Evolutionary conservation across 352 stramenopile genomes (phyloP), one percentile per base, ranked within the genome.

Genomic region (Phytophthora macrochlamydospora): DNA sequence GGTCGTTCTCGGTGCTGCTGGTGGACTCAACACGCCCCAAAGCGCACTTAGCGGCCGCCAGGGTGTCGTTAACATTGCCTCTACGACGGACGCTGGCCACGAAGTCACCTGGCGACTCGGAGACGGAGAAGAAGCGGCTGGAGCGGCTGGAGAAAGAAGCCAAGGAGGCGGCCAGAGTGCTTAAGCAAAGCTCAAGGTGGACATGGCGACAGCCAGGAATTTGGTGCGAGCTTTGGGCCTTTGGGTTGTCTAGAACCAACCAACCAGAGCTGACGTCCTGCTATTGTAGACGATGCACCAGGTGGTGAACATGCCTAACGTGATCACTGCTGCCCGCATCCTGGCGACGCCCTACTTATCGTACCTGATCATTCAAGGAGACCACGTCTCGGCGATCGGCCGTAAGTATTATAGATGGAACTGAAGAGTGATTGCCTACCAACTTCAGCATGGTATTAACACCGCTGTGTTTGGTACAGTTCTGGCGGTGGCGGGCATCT

Each of bases 241-340:
- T 6, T 40, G 6, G 35, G 35, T 40, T 40, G 35, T 11, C 35
- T 40, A 43, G 29, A 12, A 56, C 35, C 56, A 30, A 37, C n/a
- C 62, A 24, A 0, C 0, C 18, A 35, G 32, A 11, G 53, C 43
- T 59, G 32, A 35, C 14, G 62, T 59, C n/a, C 4, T 29, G 30
- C 9, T 52, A 12, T 55, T 28, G 38, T 42, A 88, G 79, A 75
- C 81, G n/a, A 70, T 85, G 58, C 82, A 90, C 33, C 81, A 92
- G 71, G 73, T 94, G 4, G 54, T 92, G 51, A 95, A 92, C 48
- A 73, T 92, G 32, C 85, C 87, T 7, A 95, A 95, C 49, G 65
- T 85, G 14, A 93, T 95, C 59, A 95, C 87, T n/a, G 75, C 89
- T 31, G 78, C 85, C 7, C 73, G 87, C 35, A 93, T 95, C 66